These are phyloP conservation scores for Cladosporium sp. DNA, from an alignment of 2,329 filamentous ascomycete species.

Conservation along the genomic window DNA sequence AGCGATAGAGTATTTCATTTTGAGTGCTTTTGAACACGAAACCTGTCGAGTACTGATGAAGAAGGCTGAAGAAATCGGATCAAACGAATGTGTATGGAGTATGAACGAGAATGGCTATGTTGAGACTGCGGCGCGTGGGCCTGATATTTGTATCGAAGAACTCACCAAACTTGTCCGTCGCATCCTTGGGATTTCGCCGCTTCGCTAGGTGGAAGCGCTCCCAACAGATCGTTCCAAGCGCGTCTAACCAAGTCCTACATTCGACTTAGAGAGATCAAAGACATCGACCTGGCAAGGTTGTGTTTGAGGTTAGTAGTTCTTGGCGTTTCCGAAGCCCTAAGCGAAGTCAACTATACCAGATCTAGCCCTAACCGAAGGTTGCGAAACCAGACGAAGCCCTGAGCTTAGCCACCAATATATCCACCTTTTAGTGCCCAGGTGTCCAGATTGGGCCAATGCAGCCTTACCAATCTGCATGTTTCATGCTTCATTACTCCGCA, in stretches of 20 bases:
- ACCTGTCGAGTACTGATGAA: neutral
- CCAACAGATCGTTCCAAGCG: neutral
- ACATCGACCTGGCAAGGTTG: neutral
- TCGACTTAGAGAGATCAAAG: neutral
- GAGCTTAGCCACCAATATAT: neutral
- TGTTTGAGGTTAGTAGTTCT: neutral
- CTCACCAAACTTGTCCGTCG: neutral
- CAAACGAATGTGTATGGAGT: neutral
- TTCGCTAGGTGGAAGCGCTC: neutral
- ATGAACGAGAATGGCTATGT: neutral
- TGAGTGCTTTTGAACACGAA: neutral
- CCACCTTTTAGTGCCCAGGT: neutral
- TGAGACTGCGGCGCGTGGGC: neutral
- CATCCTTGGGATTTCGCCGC: neutral
- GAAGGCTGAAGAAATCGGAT: neutral
- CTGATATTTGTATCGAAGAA: neutral
- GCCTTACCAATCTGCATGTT: neutral
- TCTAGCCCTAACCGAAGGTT: neutral
- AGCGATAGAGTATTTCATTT: constrained; percentile 3
- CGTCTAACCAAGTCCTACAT: neutral
- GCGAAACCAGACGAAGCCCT: neutral
- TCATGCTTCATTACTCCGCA: neutral
- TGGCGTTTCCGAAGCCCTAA: neutral
- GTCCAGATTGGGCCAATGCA: neutral
- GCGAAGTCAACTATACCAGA: neutral